phyloP scores from a whole-genome alignment of 192 early-diverging fungal species.

The Cladochytrium replicatum region DNA sequence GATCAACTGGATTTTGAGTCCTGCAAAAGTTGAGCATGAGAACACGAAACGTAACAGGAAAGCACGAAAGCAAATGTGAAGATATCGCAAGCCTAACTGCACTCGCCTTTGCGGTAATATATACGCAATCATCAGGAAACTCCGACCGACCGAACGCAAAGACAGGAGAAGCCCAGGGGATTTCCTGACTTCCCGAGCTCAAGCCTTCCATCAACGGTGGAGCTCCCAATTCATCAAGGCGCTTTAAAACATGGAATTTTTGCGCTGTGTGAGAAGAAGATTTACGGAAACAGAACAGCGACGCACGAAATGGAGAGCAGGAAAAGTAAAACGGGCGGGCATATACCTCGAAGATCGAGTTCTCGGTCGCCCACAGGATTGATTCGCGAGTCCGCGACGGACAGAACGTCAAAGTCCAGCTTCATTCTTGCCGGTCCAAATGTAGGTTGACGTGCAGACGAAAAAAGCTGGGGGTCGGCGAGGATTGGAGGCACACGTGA shows the following conservation, averaged over 20 bases:
- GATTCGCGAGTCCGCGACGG: constrained; percentile 42
- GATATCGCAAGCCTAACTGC: too few relatives aligned
- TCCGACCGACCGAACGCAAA: not conserved
- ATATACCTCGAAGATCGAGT: constrained; percentile 76
- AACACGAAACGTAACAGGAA: not conserved
- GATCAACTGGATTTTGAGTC: constrained; percentile 75
- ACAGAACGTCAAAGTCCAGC: constrained; percentile 42
- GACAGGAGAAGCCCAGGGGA: too few relatives aligned
- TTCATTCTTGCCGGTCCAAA: constrained; percentile 18
- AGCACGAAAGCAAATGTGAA: not conserved
- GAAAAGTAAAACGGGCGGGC: constrained; percentile 1
- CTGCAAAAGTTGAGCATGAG: constrained; percentile 23
- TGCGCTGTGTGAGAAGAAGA: too few relatives aligned
- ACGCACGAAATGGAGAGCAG: constrained; percentile 3
- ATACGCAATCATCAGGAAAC: constrained; percentile 3
- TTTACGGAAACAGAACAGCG: not conserved
- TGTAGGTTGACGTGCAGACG: too few relatives aligned
- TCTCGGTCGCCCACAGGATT: constrained; percentile 86
- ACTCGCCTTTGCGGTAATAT: too few relatives aligned
- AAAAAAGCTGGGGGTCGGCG: too few relatives aligned
- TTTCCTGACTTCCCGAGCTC: too few relatives aligned
- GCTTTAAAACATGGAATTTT: too few relatives aligned
- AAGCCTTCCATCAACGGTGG: too few relatives aligned
- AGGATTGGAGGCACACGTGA: too few relatives aligned
- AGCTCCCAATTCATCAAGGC: too few relatives aligned